Evolutionary conservation across 331 rosid genomes (phyloP).

Genomic region (Cucumis variabilis): DNA sequence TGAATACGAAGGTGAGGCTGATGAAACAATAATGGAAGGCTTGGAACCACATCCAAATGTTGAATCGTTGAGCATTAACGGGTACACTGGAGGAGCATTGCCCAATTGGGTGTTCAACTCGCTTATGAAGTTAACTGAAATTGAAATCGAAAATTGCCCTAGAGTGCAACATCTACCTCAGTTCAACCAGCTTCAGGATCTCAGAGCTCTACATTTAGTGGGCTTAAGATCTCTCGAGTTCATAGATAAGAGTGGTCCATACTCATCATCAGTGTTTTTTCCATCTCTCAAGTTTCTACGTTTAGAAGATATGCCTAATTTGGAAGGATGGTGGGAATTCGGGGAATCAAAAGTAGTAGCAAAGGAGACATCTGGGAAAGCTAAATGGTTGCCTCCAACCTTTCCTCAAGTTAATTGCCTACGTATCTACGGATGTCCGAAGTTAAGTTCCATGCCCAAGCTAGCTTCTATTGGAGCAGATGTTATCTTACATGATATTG

Average conservation of each 20-base stretch:
- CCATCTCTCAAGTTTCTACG: neutral
- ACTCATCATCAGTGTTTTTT: neutral
- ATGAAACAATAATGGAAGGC: neutral
- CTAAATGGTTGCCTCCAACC: neutral
- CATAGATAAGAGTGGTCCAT: neutral
- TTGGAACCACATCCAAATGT: neutral
- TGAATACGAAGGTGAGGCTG: neutral
- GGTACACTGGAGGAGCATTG: neutral
- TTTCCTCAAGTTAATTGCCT: neutral
- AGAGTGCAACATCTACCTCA: neutral
- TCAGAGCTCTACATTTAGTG: neutral
- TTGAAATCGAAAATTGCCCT: neutral
- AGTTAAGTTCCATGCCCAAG: neutral
- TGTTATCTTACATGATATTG: neutral
- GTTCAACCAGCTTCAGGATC: neutral
- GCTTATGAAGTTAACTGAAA: neutral
- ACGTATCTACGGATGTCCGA: neutral
- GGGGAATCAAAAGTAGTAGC: neutral
- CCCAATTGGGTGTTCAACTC: neutral
- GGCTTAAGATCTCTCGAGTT: neutral
- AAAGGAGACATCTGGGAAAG: neutral
- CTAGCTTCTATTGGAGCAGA: neutral
- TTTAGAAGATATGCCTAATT: conserved; percentile 11
- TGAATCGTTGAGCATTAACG: neutral
- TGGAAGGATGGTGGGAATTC: conserved; percentile 22